Evolutionary conservation across 805 yeast genomes (phyloP).

Genomic region (Candida broadrunensis): DNA sequence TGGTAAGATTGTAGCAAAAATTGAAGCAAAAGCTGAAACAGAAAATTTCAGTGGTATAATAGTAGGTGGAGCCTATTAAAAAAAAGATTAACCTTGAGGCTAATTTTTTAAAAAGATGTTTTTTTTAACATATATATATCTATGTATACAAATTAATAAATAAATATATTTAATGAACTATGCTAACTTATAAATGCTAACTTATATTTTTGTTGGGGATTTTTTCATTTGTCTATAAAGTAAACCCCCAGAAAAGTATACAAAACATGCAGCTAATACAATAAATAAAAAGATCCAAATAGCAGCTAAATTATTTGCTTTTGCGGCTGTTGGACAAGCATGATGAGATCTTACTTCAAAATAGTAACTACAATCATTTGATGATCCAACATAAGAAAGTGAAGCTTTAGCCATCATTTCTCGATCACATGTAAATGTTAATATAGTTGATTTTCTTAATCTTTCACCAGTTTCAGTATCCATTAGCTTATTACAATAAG

Average conservation of each 20-base stretch:
- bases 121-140: too few species aligned
- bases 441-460: conserved; percentile 57
- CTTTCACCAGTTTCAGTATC: conserved; percentile 43
- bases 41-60: conserved; percentile 49
- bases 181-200: too few species aligned
- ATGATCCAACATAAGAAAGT: conserved; percentile 65
- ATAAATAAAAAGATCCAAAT: conserved; percentile 42
- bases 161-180: too few species aligned
- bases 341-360: conserved; percentile 82
- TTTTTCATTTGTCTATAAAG: conserved; percentile 25
- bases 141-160: too few species aligned
- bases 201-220: background rate
- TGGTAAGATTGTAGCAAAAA: conserved; percentile 59
- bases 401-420: conserved; percentile 65
- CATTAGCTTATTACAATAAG: conserved; percentile 44
- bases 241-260: conserved; percentile 37
- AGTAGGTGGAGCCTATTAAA: conserved; percentile 35
- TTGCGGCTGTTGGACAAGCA: conserved; percentile 79
- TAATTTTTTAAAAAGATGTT: too few species aligned
- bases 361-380: conserved; percentile 75
- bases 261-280: conserved; percentile 32
- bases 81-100: too few species aligned
- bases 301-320: conserved; percentile 60
- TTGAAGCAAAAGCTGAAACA: conserved; percentile 50
- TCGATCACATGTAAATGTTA: conserved; percentile 77